Percentiles rank a stretch among this genome's conserved stretches.
phyloP scores from a whole-genome alignment of 1,139 yeast genomes.

The Protomyces lactucae-debilis region DNA sequence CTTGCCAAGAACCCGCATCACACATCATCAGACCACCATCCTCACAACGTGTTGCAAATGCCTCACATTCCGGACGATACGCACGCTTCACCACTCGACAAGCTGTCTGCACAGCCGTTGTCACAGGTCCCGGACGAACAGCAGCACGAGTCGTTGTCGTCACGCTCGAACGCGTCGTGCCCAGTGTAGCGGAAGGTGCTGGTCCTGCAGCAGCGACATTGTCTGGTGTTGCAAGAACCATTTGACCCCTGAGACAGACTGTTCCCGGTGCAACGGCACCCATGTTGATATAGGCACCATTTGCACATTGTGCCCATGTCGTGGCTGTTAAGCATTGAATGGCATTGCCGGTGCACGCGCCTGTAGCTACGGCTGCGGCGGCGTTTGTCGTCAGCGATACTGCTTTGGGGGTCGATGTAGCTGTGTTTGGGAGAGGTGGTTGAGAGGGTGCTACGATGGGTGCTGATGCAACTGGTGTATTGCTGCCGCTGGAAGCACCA shows the following conservation, averaged over 20 bases:
- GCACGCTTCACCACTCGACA: slow-evolving; percentile 3
- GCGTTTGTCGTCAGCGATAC: not conserved
- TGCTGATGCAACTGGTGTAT: not conserved
- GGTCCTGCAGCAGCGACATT: not conserved
- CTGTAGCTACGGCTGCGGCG: not conserved
- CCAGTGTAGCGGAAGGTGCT: not conserved
- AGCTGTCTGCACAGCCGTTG: not conserved
- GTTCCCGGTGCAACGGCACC: slow-evolving; percentile 28
- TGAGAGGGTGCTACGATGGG: not conserved
- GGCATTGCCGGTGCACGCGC: not conserved
- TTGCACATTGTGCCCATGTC: slow-evolving; percentile 13
- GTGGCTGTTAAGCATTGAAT: slow-evolving; percentile 13
- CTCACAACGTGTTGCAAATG: slow-evolving; percentile 6
- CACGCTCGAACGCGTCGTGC: not conserved
- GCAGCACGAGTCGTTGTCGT: not conserved
- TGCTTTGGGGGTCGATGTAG: not conserved
- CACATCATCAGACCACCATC: not conserved
- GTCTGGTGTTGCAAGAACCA: not conserved
- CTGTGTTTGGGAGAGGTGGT: not conserved
- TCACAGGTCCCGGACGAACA: not conserved
- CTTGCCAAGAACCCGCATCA: slow-evolving; percentile 4
- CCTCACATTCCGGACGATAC: slow-evolving; percentile 4
- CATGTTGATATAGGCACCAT: slow-evolving; percentile 7
- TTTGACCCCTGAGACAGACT: slow-evolving; percentile 11
- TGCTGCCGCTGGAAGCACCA: not conserved